Evolutionary conservation across 106 monocot genomes (phyloP).

Genomic region (Acorus gramineus): DNA sequence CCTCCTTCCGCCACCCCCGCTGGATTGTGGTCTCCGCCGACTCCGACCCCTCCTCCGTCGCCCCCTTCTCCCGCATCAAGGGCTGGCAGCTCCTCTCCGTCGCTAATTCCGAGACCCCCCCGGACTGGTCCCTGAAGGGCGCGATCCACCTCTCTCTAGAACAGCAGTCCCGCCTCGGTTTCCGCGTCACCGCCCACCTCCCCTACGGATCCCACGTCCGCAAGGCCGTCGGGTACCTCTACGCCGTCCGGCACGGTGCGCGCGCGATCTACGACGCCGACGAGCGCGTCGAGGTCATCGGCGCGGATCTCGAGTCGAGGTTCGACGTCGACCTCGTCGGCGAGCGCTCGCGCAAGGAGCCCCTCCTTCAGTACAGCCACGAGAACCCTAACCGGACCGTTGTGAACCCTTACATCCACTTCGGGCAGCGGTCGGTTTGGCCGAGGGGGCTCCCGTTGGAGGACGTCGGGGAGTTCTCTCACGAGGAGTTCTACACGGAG

Average conservation of each 20-base stretch:
- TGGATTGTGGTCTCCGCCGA: conserved; percentile 70
- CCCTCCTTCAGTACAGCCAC: conserved; percentile 87
- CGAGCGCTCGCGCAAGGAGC: conserved; percentile 13
- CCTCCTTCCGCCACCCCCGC: conserved; percentile 53
- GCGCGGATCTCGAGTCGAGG: conserved; percentile 33
- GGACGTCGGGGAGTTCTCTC: conserved; percentile 52
- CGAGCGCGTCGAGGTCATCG: conserved; percentile 63
- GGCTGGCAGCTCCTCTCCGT: conserved; percentile 85
- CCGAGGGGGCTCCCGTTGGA: conserved; percentile 82
- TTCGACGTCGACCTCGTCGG: conserved; percentile 65
- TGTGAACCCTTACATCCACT: conserved; percentile 87
- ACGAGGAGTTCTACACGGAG: conserved; percentile 92
- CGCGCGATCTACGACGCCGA: conserved; percentile 78
- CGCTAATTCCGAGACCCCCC: conserved; percentile 52
- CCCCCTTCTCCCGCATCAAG: conserved; percentile 47
- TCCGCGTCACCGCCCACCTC: conserved; percentile 36
- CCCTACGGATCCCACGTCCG: conserved; percentile 18
- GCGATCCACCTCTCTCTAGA: conserved; percentile 80
- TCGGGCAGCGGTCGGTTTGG: conserved; percentile 95
- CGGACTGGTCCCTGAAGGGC: conserved; percentile 70
- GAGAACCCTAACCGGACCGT: conserved; percentile 70
- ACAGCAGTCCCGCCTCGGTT: conserved; percentile 64
- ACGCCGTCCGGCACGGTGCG: conserved; percentile 83
- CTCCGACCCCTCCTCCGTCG: conserved; percentile 18
- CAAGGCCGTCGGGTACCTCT: conserved; percentile 31